phyloP scores from a whole-genome alignment of 345 rosid species.

The Boechera stricta region DNA sequence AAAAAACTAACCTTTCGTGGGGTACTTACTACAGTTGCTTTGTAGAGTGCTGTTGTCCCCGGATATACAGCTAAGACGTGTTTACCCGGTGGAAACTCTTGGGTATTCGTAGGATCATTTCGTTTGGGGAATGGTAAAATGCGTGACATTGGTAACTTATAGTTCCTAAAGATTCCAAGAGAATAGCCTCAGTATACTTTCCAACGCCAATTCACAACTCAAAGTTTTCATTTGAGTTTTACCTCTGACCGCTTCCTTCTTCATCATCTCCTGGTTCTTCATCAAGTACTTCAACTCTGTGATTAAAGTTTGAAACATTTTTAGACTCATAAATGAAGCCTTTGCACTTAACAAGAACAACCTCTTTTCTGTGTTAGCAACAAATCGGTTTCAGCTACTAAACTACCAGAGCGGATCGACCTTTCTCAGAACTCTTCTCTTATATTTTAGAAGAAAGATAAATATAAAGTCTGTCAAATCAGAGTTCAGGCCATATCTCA shows the following conservation, averaged over 20 bases:
- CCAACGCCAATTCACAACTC: background rate
- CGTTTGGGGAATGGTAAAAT: conserved; percentile 83
- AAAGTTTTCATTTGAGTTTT: conserved; percentile 11
- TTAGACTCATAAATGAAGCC: background rate
- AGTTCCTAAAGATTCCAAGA: conserved; percentile 53
- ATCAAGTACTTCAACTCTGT: conserved; percentile 85
- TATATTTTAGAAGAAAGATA: too few species aligned
- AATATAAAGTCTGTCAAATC: too few species aligned
- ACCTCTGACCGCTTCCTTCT: conserved; percentile 75
- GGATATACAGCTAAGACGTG: conserved; percentile 99
- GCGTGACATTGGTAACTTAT: conserved; percentile 76
- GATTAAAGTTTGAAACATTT: background rate
- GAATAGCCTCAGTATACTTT: background rate
- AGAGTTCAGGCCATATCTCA: background rate
- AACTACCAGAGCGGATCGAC: background rate
- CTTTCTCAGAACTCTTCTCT: background rate
- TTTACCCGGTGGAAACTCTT: conserved; percentile 68
- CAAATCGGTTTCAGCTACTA: background rate
- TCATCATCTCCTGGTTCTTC: conserved; percentile 97
- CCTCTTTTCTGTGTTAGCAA: background rate
- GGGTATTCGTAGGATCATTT: conserved; percentile 57
- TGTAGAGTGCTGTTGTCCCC: conserved; percentile 93
- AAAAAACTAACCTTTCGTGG: conserved; percentile 67
- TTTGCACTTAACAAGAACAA: background rate
- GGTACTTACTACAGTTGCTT: conserved; percentile 84